Percentiles rank a stretch among this genome's conserved stretches.
phyloP scores from a whole-genome alignment of 805 yeast species.

The Yamadazyma philogaea region DNA sequence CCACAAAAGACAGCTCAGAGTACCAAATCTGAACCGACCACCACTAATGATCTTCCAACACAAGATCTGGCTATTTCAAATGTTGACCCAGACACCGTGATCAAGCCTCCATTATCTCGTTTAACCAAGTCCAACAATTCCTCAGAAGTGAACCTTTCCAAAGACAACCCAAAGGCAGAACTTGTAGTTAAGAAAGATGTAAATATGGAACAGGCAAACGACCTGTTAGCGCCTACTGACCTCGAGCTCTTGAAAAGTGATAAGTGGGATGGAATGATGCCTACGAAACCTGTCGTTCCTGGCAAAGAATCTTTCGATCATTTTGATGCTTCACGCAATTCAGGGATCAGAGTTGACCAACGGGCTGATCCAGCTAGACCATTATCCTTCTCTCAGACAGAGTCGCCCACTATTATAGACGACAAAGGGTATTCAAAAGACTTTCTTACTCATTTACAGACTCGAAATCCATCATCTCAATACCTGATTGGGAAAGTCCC shows the following conservation, averaged over 20 bases:
- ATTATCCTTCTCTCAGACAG: background rate
- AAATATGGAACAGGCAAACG: background rate
- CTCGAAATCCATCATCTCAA: background rate
- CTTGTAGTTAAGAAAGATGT: background rate
- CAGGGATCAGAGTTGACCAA: too few relatives aligned
- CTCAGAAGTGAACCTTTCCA: slow-evolving; percentile 6
- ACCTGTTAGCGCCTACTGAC: slow-evolving; percentile 6
- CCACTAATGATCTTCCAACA: background rate
- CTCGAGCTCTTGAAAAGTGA: slow-evolving; percentile 6
- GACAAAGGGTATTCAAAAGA: background rate
- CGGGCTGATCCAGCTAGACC: background rate
- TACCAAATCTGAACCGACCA: slow-evolving; percentile 16
- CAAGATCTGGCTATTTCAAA: background rate
- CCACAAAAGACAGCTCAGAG: slow-evolving; percentile 20
- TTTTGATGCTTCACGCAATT: too few relatives aligned
- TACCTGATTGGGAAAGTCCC: background rate
- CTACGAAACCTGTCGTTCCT: background rate
- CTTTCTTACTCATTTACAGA: background rate
- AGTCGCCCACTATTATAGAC: background rate
- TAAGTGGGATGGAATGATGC: background rate
- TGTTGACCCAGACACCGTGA: background rate
- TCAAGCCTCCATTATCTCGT: slow-evolving; percentile 2
- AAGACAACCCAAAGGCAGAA: background rate
- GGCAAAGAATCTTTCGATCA: background rate
- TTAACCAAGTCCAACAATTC: slow-evolving; percentile 14